Evolutionary conservation across 2,329 filamentous ascomycete species (phyloP).

Genomic region (Blastomyces parvus): DNA sequence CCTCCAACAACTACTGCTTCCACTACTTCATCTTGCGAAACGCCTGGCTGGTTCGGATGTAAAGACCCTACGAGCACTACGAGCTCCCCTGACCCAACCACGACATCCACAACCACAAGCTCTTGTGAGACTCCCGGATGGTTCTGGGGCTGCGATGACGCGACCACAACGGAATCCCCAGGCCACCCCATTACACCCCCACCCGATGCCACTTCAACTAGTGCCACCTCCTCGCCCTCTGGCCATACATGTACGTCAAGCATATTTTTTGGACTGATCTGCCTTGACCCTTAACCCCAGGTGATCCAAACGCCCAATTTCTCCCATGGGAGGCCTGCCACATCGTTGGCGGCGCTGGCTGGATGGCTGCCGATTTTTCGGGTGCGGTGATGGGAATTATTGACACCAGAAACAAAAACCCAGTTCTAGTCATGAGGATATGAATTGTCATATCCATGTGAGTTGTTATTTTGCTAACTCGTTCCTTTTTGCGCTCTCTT

Average conservation of each 20-base stretch:
- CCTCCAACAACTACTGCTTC: constrained; percentile 20
- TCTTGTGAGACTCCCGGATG: constrained; percentile 45
- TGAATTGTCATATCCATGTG: not conserved
- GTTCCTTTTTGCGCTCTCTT: not conserved
- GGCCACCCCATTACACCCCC: constrained; percentile 27
- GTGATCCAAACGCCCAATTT: not conserved
- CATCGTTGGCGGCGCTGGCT: constrained; percentile 26
- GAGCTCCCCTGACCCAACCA: constrained; percentile 15
- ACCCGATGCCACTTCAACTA: constrained; percentile 22
- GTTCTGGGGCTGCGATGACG: constrained; percentile 49
- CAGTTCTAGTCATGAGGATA: not conserved
- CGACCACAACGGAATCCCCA: constrained; percentile 22
- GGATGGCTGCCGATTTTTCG: constrained; percentile 35
- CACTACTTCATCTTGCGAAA: constrained; percentile 28
- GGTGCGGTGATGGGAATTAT: constrained; percentile 32
- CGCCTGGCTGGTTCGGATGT: constrained; percentile 33
- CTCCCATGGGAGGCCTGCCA: constrained; percentile 19
- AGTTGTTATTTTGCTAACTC: not conserved
- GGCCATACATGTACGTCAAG: constrained; percentile 22
- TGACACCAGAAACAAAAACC: not conserved
- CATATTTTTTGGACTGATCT: constrained; percentile 23
- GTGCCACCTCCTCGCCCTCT: constrained; percentile 18
- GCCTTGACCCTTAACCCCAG: constrained; percentile 15
- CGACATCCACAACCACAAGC: constrained; percentile 16
- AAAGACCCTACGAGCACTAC: constrained; percentile 28